Base-by-base conservation (phyloP, 257 asterid species). In the Solanum pinnatisectum region DNA sequence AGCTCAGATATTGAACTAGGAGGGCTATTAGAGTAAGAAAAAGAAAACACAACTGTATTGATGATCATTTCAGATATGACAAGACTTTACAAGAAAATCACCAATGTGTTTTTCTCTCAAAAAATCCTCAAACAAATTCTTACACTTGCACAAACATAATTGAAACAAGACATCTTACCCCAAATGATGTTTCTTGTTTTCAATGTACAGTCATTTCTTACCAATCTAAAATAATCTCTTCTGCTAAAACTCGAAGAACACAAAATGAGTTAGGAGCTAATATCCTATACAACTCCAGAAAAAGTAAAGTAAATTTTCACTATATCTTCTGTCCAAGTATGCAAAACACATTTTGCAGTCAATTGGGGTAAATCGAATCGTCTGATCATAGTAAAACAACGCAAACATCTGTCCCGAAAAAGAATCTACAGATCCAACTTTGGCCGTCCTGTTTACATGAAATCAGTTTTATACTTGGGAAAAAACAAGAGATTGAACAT, bases 191-290 rank as follows among this genome's bases (percentile, higher is more conserved):
- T 84, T 91, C 39, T 87, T 73, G 87, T 82, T 84, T 90, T 88
- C 89, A 76, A 70, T 85, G 92, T 95, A 84, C 93, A 92, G 93
- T 92, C 70, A 86, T 37, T 87, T 88, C 79, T 83, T 85, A 81
- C 42, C n/a, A 88, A 90, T 89, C 93, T 89, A 90, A 73, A 49
- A 46, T 46, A 82, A 89, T 92, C 92, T 93, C 98, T 95, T 96
- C 98, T 92, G 89, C 93, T 94, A 96, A 95, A 96, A 96, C 78
- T 91, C 95, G 95, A 95, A 94, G 98, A 93, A 93, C 91, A 91
- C 71, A 82, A 82, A 82, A 90, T 91, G 88, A 87, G 96, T 92
- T 91, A 92, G 90, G 93, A 92, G 85, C 90, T 89, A 84, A 92
- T 42, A 90, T 89, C 94, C 97, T 95, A 94, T 94, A 94, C 95